phyloP scores from a whole-genome alignment of 768 basidiomycete species.

The Butyriboletus loyo region DNA sequence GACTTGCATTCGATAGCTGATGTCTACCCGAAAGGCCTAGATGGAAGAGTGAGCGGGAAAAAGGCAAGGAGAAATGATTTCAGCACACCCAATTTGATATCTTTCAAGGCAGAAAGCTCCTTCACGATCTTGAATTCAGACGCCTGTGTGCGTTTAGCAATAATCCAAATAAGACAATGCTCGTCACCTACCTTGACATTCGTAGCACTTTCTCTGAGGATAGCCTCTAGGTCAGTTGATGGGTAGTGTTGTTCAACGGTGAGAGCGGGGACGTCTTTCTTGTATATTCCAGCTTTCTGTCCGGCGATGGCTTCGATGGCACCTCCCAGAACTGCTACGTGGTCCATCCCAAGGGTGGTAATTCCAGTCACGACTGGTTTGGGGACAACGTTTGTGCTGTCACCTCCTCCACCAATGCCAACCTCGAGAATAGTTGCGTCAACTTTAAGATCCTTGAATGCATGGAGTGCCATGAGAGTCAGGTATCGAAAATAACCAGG shows the following conservation, averaged over 20 bases:
- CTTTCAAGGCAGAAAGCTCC: slow-evolving; percentile 44
- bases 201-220: slow-evolving; percentile 63
- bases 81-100: slow-evolving; percentile 59
- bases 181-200: slow-evolving; percentile 54
- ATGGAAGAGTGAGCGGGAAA: slow-evolving; percentile 4
- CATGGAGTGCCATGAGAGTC: slow-evolving; percentile 89
- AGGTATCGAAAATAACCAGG: slow-evolving; percentile 94
- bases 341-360: slow-evolving; percentile 89
- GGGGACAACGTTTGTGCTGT: slow-evolving; percentile 95
- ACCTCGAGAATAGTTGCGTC: slow-evolving; percentile 95
- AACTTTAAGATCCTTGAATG: slow-evolving; percentile 77
- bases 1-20: slow-evolving; percentile 82
- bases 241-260: slow-evolving; percentile 79
- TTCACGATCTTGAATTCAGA: slow-evolving; percentile 68
- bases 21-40: slow-evolving; percentile 83
- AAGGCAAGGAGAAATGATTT: background rate
- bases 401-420: slow-evolving; percentile 90
- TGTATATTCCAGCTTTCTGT: slow-evolving; percentile 98
- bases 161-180: background rate
- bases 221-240: slow-evolving; percentile 60
- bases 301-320: slow-evolving; percentile 86
- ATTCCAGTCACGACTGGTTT: slow-evolving; percentile 87
- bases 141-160: slow-evolving; percentile 38
- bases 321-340: slow-evolving; percentile 81
- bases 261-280: slow-evolving; percentile 85